Evolutionary conservation across 768 basidiomycete genomes (phyloP), one percentile per base, ranked within the genome.

Genomic region (Naganishia kalamii): DNA sequence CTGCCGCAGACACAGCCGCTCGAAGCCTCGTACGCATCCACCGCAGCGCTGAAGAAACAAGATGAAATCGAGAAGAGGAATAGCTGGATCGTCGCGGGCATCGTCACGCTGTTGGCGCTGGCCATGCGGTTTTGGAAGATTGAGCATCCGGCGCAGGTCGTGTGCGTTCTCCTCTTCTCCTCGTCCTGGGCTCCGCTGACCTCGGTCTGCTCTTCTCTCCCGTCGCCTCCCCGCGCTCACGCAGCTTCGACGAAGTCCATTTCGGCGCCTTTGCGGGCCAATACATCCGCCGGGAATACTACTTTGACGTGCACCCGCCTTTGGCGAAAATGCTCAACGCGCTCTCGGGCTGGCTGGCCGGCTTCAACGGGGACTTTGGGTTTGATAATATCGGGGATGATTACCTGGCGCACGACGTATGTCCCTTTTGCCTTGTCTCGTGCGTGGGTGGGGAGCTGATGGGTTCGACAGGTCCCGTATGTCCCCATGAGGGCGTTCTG

Each of bases 291-390:
- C 84, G 94, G 69, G 85, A 96, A 79, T 99, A 97, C 81, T 98
- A 98, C 80, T 99, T 99, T 81, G 96, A 99, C 76, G 94, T 99
- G 8, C 96, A 99, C 73, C 96, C 96, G 40, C 96, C 96, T 1
- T 85, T 98, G 59, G 93, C 96, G 44, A 99, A 99, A 77, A 84
- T 99, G 66, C 82, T 99, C 27, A 90, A 94, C 73, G 96, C 87
- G 44, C 83, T 96, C 35, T 89, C 90, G 30, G 96, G 92, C 68
- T 98, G 91, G 91, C 88, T 93, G 64, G 90, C 92, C 32, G 96
- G 94, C 11, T 98, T 93, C 74, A 89, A 97, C 70, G 96, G 96
- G 43, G 82, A 87, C 57, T 99, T 97, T 79, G 83, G 86, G 30
- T 99, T 99, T 81, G 89, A 96, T 66, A 87, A 86, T 72, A 98